These are phyloP conservation scores for Vicia villosa DNA, from an alignment of 306 rosid species.

Conservation along the genomic window DNA sequence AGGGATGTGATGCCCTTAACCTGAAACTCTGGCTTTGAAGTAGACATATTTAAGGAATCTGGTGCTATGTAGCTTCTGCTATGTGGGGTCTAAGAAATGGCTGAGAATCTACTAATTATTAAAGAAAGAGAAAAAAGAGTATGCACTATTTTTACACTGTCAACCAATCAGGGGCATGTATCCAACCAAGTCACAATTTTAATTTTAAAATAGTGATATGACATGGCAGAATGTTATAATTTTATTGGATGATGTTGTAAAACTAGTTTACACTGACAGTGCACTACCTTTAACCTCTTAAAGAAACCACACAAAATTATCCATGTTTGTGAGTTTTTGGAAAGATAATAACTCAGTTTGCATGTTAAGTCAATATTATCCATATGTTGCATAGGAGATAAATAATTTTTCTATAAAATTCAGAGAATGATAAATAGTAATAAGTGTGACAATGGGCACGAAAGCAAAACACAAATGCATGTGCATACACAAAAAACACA, in stretches of 20 bases:
- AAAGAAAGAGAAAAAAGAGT: no score
- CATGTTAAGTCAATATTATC: background rate
- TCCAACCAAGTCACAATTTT: no score
- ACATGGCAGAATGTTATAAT: no score
- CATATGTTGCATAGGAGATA: conserved; percentile 16
- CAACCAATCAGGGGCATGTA: no score
- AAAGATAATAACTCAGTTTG: conserved; percentile 16
- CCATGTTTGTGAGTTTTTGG: conserved; percentile 13
- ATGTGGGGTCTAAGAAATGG: background rate
- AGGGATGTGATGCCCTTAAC: background rate
- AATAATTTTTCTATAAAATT: conserved; percentile 24
- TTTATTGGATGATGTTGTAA: no score
- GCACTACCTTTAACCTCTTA: no score
- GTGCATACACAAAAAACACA: background rate
- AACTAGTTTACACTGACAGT: no score
- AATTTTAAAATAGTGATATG: no score
- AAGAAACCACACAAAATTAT: conserved; percentile 11
- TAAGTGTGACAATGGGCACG: conserved; percentile 3
- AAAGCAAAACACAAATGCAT: conserved; percentile 18
- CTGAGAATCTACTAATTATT: background rate
- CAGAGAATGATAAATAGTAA: conserved; percentile 20
- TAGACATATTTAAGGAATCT: background rate
- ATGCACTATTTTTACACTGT: no score
- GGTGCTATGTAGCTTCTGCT: background rate
- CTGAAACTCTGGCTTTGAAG: conserved; percentile 13